Evolutionary conservation across 139 green algal species (phyloP).

Genomic region (Limnomonas spitsbergensis): DNA sequence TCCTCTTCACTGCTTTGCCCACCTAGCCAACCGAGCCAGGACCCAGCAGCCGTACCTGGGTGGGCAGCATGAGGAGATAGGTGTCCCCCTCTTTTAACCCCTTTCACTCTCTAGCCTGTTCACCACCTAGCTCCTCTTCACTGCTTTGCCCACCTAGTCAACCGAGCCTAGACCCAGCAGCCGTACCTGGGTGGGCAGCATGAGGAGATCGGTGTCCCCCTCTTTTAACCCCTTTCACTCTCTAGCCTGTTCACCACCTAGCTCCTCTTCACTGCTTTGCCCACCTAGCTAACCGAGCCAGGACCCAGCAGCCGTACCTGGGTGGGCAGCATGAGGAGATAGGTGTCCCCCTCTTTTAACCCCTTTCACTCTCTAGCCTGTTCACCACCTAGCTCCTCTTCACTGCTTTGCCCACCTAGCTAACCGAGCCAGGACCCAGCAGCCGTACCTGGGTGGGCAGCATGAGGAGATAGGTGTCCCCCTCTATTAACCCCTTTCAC

Average conservation of each 20-base stretch:
- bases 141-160: neutral
- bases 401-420: neutral
- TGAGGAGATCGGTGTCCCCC: conserved; percentile 61
- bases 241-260: too few species aligned
- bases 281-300: neutral
- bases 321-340: conserved; percentile 47
- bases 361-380: neutral
- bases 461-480: conserved; percentile 66
- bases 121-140: neutral
- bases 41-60: neutral
- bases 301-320: neutral
- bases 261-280: neutral
- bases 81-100: conserved; percentile 55
- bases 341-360: conserved; percentile 58
- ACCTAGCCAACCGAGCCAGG: too few species aligned
- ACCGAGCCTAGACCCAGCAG: neutral
- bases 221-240: conserved; percentile 35
- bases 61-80: conserved; percentile 51
- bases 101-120: neutral
- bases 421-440: neutral
- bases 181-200: conserved; percentile 17
- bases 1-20: neutral
- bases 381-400: neutral
- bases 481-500: conserved; percentile 11
- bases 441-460: neutral